A percentile compares a stretch with the other conserved stretches of the same genome.
Conservation (phyloP, 2,329 filamentous ascomycete species). For the Colletotrichum somersetense region DNA sequence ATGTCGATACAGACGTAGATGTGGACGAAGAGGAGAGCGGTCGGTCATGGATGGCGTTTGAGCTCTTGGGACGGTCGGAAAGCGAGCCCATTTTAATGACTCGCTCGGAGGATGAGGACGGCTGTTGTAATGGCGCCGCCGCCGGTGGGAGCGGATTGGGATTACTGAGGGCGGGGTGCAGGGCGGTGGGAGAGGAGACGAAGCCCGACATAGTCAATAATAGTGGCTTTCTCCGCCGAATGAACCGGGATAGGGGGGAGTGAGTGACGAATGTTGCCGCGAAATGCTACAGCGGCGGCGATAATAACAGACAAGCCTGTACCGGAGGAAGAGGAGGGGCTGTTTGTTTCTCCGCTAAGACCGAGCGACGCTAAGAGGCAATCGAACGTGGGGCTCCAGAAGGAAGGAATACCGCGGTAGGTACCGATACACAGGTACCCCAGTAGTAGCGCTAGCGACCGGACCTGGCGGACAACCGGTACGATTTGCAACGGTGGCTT, state of each 20-base stretch:
- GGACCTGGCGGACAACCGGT: conserved; percentile 25
- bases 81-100: conserved; percentile 47
- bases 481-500: neutral
- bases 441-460: neutral
- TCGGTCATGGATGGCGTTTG: conserved; percentile 42
- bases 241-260: conserved; percentile 8
- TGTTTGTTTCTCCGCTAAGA: conserved; percentile 19
- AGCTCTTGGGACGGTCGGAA: conserved; percentile 45
- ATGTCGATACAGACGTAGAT: conserved; percentile 33
- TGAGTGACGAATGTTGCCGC: neutral
- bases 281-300: conserved; percentile 11
- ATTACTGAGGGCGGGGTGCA: conserved; percentile 65
- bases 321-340: neutral
- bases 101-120: conserved; percentile 13
- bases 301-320: conserved; percentile 2
- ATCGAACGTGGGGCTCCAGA: neutral
- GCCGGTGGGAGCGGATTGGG: conserved; percentile 47
- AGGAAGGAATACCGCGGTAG: neutral
- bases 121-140: conserved; percentile 35
- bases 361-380: conserved; percentile 19
- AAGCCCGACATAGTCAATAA: conserved; percentile 48
- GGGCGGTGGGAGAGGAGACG: conserved; percentile 60
- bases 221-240: conserved; percentile 35
- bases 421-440: neutral
- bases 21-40: conserved; percentile 42